These are phyloP conservation scores for Taphrina flavorubra DNA, from an alignment of 1,139 yeast species.

Conservation along the genomic window DNA sequence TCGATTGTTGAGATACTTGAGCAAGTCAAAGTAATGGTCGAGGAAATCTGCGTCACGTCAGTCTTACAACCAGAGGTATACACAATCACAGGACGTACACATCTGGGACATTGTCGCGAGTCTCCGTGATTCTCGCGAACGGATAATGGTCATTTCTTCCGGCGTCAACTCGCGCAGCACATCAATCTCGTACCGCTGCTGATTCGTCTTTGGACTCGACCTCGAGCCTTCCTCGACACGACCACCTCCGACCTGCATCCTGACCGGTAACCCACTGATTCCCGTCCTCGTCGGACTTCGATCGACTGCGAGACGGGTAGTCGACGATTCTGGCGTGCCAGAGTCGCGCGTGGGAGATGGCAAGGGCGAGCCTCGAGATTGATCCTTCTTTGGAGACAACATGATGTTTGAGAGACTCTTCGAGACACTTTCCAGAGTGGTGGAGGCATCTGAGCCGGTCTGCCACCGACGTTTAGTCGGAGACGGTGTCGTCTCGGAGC, in stretches of 20 bases:
- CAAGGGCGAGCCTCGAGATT: background rate
- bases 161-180: constrained; percentile 36
- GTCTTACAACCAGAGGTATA: background rate
- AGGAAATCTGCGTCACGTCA: constrained; percentile 60
- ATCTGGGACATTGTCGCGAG: constrained; percentile 79
- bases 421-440: constrained; percentile 24
- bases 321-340: background rate
- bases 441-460: constrained; percentile 18
- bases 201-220: constrained; percentile 4
- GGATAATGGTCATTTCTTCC: constrained; percentile 40
- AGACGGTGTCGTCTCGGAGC: constrained; percentile 22
- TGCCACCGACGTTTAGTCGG: constrained; percentile 33
- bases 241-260: constrained; percentile 1
- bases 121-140: constrained; percentile 60
- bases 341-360: constrained; percentile 31
- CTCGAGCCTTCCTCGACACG: background rate
- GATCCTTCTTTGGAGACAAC: constrained; percentile 29
- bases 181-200: constrained; percentile 23
- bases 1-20: constrained; percentile 87
- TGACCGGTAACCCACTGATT: constrained; percentile 23
- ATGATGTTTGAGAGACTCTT: constrained; percentile 32
- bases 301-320: constrained; percentile 26
- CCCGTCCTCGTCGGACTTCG: constrained; percentile 36
- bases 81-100: constrained; percentile 46
- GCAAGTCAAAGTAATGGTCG: constrained; percentile 94